Percentiles rank a stretch among this genome's conserved stretches.
phyloP scores from a whole-genome alignment of 2,329 filamentous ascomycete species.

The Fusarium sp. region DNA sequence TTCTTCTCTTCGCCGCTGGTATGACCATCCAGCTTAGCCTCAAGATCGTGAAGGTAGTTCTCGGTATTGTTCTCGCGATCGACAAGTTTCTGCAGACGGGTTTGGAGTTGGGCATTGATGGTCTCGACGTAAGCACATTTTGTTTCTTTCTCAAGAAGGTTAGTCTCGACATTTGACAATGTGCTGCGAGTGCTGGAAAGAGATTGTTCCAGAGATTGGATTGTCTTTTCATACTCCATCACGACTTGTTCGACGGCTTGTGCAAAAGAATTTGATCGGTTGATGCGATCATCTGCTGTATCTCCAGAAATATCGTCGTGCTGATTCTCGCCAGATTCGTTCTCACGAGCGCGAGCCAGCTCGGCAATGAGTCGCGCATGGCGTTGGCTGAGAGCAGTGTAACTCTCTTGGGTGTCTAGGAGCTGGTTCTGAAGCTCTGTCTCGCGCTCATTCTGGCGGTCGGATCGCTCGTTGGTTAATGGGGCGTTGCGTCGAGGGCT shows the following conservation, averaged over 20 bases:
- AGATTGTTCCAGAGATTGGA: conserved; percentile 91
- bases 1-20: conserved; percentile 94
- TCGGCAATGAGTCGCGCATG: conserved; percentile 97
- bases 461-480: conserved; percentile 75
- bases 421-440: conserved; percentile 93
- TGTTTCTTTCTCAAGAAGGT: conserved; percentile 89
- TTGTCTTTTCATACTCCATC: conserved; percentile 98
- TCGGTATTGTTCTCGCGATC: conserved; percentile 94
- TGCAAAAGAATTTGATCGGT: conserved; percentile 95
- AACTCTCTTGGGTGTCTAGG: conserved; percentile 93
- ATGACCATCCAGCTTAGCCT: conserved; percentile 89
- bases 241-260: conserved; percentile 97
- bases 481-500: conserved; percentile 64
- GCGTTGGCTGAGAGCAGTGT: conserved; percentile 87
- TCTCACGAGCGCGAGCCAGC: conserved; percentile 86
- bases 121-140: conserved; percentile 94
- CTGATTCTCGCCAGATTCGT: conserved; percentile 70
- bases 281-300: conserved; percentile 85
- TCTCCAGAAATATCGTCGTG: conserved; percentile 74
- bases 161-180: conserved; percentile 86
- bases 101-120: conserved; percentile 88
- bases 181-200: conserved; percentile 88
- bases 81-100: conserved; percentile 90
- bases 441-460: conserved; percentile 86
- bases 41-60: conserved; percentile 90